phyloP scores from a whole-genome alignment of 2,329 filamentous ascomycete species.

The Pleomassaria siparia region DNA sequence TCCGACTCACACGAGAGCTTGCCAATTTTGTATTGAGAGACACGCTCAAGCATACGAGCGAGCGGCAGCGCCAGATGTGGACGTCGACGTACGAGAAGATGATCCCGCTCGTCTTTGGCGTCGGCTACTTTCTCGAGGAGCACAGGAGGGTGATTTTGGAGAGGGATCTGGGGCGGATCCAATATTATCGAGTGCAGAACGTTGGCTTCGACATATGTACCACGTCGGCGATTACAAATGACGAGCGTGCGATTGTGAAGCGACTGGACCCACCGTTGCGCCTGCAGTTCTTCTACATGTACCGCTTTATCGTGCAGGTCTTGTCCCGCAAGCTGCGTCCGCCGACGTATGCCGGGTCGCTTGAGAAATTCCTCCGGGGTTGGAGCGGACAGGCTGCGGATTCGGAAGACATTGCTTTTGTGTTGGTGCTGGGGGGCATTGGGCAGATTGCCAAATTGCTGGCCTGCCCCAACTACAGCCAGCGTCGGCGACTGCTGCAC shows the following conservation, averaged over 20 bases:
- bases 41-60: conserved; percentile 25
- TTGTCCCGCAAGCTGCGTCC: conserved; percentile 35
- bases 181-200: conserved; percentile 31
- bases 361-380: conserved; percentile 34
- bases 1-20: conserved; percentile 37
- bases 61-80: conserved; percentile 37
- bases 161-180: conserved; percentile 37
- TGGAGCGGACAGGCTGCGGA: conserved; percentile 36
- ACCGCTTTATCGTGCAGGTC: conserved; percentile 40
- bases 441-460: conserved; percentile 38
- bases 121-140: conserved; percentile 41
- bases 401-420: conserved; percentile 40
- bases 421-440: conserved; percentile 38
- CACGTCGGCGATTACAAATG: conserved; percentile 27
- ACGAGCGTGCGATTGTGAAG: conserved; percentile 33
- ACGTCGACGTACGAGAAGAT: conserved; percentile 39
- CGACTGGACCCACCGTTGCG: conserved; percentile 34
- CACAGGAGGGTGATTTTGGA: conserved; percentile 34
- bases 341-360: conserved; percentile 28
- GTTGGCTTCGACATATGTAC: conserved; percentile 40
- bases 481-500: conserved; percentile 34
- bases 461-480: conserved; percentile 32
- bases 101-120: conserved; percentile 40
- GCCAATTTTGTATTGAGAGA: conserved; percentile 36
- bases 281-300: conserved; percentile 42